These are phyloP conservation scores for Diplodia seriata DNA, from an alignment of 2,329 filamentous ascomycete genomes.

Conservation along the genomic window DNA sequence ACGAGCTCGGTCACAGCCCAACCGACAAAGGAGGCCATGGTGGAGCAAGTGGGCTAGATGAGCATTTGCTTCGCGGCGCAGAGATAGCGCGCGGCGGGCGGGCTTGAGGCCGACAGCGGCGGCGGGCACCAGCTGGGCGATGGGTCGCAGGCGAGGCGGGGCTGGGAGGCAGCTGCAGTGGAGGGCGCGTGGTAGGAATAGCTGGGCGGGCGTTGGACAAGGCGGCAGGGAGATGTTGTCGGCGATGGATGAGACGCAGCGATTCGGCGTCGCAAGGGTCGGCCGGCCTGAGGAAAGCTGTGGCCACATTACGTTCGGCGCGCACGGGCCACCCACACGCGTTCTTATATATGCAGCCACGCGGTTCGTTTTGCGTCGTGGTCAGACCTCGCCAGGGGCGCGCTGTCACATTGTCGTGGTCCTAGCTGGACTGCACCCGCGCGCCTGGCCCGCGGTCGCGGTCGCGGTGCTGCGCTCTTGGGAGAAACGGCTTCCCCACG, in stretches of 20 bases:
- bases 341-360: neutral
- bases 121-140: neutral
- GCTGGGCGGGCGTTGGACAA: slow-evolving; percentile 4
- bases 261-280: slow-evolving; percentile 2
- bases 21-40: slow-evolving; percentile 49
- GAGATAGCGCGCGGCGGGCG: slow-evolving; percentile 25
- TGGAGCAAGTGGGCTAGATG: slow-evolving; percentile 32
- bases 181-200: slow-evolving; percentile 22
- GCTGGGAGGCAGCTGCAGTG: neutral
- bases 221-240: slow-evolving; percentile 19
- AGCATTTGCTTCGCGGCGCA: slow-evolving; percentile 29
- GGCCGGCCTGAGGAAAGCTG: slow-evolving; percentile 19
- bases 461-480: too few species aligned
- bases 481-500: neutral
- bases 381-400: neutral
- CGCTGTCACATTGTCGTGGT: neutral
- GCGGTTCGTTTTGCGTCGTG: neutral
- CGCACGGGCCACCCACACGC: slow-evolving; percentile 4
- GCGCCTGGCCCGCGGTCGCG: too few species aligned
- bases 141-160: neutral
- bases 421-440: too few species aligned
- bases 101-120: slow-evolving; percentile 5
- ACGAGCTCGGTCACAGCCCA: slow-evolving; percentile 49
- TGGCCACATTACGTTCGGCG: slow-evolving; percentile 23
- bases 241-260: slow-evolving; percentile 27